Conservation (phyloP, 2,329 filamentous ascomycete species). For the Hortaea werneckii region DNA sequence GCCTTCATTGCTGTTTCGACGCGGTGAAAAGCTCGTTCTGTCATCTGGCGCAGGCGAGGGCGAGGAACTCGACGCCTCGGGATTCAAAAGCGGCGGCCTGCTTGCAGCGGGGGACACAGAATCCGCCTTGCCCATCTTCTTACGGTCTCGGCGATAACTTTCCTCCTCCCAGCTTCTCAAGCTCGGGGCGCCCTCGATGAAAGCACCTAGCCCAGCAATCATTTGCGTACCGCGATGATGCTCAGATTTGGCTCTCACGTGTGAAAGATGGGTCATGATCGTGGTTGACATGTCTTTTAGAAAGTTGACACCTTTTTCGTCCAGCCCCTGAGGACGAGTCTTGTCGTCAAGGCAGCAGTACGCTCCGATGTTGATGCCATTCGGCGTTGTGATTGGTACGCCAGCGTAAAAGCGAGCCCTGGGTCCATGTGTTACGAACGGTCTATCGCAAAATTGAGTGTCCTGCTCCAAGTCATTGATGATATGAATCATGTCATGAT, state of each 20-base stretch:
- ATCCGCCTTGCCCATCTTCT: background rate
- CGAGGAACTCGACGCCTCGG: background rate
- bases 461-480: conserved; percentile 22
- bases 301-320: conserved; percentile 41
- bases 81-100: background rate
- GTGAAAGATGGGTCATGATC: conserved; percentile 53
- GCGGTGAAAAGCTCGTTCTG: background rate
- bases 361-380: conserved; percentile 49
- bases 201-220: conserved; percentile 37
- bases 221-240: conserved; percentile 45
- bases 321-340: conserved; percentile 40
- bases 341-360: conserved; percentile 51
- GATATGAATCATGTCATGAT: conserved; percentile 11
- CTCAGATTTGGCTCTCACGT: conserved; percentile 41
- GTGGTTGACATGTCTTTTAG: conserved; percentile 48
- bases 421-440: conserved; percentile 20
- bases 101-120: background rate
- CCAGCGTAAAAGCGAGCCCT: conserved; percentile 44
- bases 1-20: background rate
- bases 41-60: background rate
- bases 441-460: conserved; percentile 16
- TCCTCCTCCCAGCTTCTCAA: conserved; percentile 4
- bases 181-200: conserved; percentile 6
- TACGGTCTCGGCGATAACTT: background rate
- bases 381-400: conserved; percentile 51